These are phyloP conservation scores for Candida dubliniensis DNA, from an alignment of 1,139 yeast genomes.

Conservation along the genomic window DNA sequence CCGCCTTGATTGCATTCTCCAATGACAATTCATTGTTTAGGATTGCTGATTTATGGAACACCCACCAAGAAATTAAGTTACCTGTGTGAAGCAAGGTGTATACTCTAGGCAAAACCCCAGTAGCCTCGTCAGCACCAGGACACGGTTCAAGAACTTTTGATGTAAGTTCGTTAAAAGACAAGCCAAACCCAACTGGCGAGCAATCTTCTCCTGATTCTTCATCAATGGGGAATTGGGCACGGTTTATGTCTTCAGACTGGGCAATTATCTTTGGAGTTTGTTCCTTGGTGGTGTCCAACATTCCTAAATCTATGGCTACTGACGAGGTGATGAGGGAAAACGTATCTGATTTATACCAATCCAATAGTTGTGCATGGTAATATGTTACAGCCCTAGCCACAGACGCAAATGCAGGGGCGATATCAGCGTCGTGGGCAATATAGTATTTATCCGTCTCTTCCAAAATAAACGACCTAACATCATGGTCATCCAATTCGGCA, in stretches of 20 bases:
- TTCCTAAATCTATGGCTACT: conserved; percentile 57
- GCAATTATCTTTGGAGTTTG: conserved; percentile 7
- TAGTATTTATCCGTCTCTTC: conserved; percentile 9
- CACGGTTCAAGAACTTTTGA: conserved; percentile 52
- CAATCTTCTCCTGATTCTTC: conserved; percentile 66
- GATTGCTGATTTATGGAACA: conserved; percentile 53
- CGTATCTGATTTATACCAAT: conserved; percentile 40
- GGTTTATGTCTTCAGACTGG: conserved; percentile 58
- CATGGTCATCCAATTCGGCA: conserved; percentile 23
- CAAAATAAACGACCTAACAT: conserved; percentile 13
- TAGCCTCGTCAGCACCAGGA: conserved; percentile 53
- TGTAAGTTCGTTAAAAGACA: conserved; percentile 53
- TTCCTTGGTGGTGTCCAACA: conserved; percentile 16
- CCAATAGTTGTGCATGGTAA: conserved; percentile 42
- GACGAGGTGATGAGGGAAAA: conserved; percentile 55
- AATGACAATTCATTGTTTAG: conserved; percentile 28
- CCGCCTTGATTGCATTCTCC: conserved; percentile 15
- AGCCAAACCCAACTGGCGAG: conserved; percentile 65
- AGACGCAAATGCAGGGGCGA: conserved; percentile 61
- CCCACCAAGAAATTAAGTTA: conserved; percentile 60
- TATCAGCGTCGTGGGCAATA: conserved; percentile 25
- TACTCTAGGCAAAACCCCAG: conserved; percentile 59
- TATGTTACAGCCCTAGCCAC: conserved; percentile 49
- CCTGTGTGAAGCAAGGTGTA: conserved; percentile 67
- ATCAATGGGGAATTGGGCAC: conserved; percentile 72